Evolutionary conservation across 2,329 filamentous ascomycete genomes (phyloP).

Genomic region (Trichoderma koningiopsis): DNA sequence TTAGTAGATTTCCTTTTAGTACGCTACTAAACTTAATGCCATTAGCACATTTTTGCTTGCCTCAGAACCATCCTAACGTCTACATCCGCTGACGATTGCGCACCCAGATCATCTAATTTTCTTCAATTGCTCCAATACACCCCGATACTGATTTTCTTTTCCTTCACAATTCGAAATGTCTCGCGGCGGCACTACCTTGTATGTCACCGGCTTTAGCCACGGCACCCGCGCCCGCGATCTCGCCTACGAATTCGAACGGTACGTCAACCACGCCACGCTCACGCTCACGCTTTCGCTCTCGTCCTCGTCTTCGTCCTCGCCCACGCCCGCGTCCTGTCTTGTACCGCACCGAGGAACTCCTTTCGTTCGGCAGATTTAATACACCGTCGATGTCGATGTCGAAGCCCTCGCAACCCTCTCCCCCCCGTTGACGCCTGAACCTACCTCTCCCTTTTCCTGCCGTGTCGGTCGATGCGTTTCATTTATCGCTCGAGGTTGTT

Average conservation of each 20-base stretch:
- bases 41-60: neutral
- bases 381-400: slow-evolving; percentile 25
- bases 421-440: slow-evolving; percentile 30
- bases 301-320: slow-evolving; percentile 42
- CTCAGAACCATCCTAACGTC: neutral
- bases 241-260: slow-evolving; percentile 99
- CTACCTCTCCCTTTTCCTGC: slow-evolving; percentile 29
- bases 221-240: slow-evolving; percentile 98
- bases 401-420: slow-evolving; percentile 30
- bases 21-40: neutral
- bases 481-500: slow-evolving; percentile 34
- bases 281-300: slow-evolving; percentile 36
- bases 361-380: slow-evolving; percentile 35
- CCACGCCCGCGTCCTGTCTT: slow-evolving; percentile 40
- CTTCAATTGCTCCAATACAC: neutral
- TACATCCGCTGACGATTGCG: neutral
- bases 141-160: slow-evolving; percentile 1
- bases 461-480: slow-evolving; percentile 34
- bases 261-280: slow-evolving; percentile 64
- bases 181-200: slow-evolving; percentile 90
- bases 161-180: slow-evolving; percentile 64
- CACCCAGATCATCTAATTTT: neutral
- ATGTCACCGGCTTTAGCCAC: slow-evolving; percentile 99
- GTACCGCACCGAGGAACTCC: slow-evolving; percentile 34
- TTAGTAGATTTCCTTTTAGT: neutral